Conservation (phyloP, 78 protist genomes). For the Dictyostelium citrinum region DNA sequence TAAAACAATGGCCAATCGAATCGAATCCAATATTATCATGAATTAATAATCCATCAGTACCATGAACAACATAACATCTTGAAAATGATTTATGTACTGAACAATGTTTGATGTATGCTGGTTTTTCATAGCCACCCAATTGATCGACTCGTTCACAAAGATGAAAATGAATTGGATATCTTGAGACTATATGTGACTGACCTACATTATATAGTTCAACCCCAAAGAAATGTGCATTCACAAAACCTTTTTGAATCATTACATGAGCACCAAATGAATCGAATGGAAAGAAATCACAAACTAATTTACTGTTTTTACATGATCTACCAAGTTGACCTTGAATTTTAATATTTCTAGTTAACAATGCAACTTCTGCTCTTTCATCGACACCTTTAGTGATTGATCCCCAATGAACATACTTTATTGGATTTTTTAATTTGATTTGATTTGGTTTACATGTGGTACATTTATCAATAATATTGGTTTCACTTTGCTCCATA, state of each 20-base stretch:
- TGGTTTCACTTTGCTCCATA: conserved; percentile 29
- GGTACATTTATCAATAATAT: background rate
- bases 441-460: background rate
- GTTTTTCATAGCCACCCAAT: conserved; percentile 5
- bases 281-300: conserved; percentile 35
- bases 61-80: conserved; percentile 60
- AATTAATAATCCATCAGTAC: conserved; percentile 9
- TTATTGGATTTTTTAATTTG: background rate
- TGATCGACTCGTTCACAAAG: conserved; percentile 19
- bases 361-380: conserved; percentile 71
- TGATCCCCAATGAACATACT: conserved; percentile 34
- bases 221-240: conserved; percentile 35
- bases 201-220: conserved; percentile 50
- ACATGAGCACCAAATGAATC: conserved; percentile 80
- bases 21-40: conserved; percentile 60
- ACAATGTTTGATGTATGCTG: conserved; percentile 47
- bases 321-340: conserved; percentile 20
- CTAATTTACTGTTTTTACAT: conserved; percentile 2
- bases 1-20: conserved; percentile 68
- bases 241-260: conserved; percentile 22
- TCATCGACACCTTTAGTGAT: conserved; percentile 19
- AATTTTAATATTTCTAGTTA: conserved; percentile 67
- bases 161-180: conserved; percentile 80
- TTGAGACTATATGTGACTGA: conserved; percentile 37
- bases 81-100: conserved; percentile 40